Conservation (phyloP, 192 early-diverging fungal genomes). For the Rhizophagus prolifer region DNA sequence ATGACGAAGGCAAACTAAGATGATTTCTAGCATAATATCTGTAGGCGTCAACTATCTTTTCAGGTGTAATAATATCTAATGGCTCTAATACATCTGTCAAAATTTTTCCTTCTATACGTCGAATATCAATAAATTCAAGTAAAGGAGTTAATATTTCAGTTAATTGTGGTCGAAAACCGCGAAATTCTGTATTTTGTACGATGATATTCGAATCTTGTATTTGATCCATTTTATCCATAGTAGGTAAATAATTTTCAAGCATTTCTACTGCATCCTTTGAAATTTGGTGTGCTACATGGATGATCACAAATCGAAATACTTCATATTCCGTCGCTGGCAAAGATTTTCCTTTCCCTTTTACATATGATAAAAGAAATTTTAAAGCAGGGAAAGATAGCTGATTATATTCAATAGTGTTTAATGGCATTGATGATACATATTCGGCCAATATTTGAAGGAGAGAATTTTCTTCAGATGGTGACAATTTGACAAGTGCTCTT, state of each 20-base stretch:
- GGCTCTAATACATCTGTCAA: constrained; percentile 2
- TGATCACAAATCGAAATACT: neutral
- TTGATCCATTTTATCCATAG: neutral
- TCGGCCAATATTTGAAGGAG: neutral
- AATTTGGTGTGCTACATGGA: neutral
- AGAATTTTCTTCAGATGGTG: neutral
- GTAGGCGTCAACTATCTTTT: neutral
- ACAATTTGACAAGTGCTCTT: neutral
- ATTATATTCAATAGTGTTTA: neutral
- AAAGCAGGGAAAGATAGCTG: neutral
- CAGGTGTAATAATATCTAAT: neutral
- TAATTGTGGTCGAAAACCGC: neutral
- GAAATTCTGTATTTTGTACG: neutral
- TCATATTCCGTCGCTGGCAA: constrained; percentile 14
- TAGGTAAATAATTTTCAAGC: neutral
- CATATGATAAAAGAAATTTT: neutral
- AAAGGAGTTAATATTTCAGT: neutral
- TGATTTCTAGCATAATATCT: neutral
- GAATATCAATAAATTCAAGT: neutral
- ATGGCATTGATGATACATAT: neutral
- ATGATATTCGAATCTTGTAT: too few species aligned
- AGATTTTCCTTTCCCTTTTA: neutral
- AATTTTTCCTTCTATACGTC: neutral
- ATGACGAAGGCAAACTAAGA: neutral
- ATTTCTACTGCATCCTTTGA: neutral